Conservation (phyloP, 441 rosid genomes). For the Geranium incanum region DNA sequence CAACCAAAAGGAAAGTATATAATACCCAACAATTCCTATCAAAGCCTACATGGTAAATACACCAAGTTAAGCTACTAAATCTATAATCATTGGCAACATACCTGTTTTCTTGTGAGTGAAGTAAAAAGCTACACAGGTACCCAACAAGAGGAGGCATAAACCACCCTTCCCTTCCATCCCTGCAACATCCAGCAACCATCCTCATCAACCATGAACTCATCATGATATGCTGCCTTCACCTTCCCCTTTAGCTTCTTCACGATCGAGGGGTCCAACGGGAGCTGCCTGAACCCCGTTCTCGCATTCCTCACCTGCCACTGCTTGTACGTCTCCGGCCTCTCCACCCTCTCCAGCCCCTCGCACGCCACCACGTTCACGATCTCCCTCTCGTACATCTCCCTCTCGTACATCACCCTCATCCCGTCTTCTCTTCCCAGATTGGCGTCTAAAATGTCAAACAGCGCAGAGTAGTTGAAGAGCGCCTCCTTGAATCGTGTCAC, state of each 20-base stretch:
- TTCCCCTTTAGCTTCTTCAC: background rate
- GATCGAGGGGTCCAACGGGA: constrained; percentile 34
- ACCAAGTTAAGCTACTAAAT: no score
- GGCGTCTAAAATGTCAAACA: constrained; percentile 39
- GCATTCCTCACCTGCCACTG: constrained; percentile 64
- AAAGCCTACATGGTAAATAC: no score
- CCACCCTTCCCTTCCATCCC: no score
- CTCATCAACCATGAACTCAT: no score
- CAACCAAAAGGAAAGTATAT: no score
- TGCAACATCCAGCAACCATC: no score
- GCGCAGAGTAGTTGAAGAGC: constrained; percentile 44
- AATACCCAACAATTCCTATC: no score
- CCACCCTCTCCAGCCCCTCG: constrained; percentile 49
- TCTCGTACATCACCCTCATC: constrained; percentile 48
- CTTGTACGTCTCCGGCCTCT: constrained; percentile 83
- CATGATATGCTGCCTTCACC: no score
- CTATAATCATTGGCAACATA: no score
- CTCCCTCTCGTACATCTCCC: constrained; percentile 40
- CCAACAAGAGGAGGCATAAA: no score
- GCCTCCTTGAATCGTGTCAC: constrained; percentile 48
- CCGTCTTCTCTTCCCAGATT: constrained; percentile 27
- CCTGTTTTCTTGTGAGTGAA: no score
- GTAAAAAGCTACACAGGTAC: no score
- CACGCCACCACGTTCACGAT: constrained; percentile 42
- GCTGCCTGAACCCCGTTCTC: constrained; percentile 66